Evolutionary conservation across 192 early-diverging fungal genomes (phyloP).

Genomic region (Backusella australiensis): DNA sequence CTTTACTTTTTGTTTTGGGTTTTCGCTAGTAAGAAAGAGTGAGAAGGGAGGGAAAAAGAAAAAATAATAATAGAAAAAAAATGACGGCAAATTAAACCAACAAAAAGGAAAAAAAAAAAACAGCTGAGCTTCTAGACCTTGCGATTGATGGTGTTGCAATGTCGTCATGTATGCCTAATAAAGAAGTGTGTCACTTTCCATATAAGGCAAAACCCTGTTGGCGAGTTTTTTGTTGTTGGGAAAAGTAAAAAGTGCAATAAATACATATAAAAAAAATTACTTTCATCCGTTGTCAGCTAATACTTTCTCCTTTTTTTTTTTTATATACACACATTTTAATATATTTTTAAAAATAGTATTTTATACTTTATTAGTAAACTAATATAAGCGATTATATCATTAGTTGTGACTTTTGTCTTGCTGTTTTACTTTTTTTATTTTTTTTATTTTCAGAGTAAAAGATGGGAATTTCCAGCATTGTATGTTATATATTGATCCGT

Average conservation of each 20-base stretch:
- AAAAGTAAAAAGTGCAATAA: neutral
- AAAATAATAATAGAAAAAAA: slow-evolving; percentile 13
- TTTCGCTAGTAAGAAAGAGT: neutral
- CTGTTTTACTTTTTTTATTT: neutral
- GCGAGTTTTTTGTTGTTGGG: neutral
- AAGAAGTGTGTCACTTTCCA: neutral
- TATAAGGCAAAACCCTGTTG: neutral
- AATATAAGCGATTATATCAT: neutral
- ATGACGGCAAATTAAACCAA: neutral
- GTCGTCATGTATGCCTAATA: neutral
- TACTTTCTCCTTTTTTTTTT: neutral
- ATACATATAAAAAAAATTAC: neutral
- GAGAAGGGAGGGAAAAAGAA: neutral
- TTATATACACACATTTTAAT: neutral
- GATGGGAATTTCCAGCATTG: too few species aligned
- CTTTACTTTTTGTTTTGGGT: neutral
- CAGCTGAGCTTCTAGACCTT: neutral
- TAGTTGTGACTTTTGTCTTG: neutral
- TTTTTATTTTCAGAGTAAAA: too few species aligned
- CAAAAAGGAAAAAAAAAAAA: neutral
- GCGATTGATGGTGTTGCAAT: neutral
- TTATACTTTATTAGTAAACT: neutral
- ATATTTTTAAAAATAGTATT: neutral
- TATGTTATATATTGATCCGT: too few species aligned
- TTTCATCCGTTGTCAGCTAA: neutral